phyloP scores from a whole-genome alignment of 257 asterid species.

The Solanum dulcamara region DNA sequence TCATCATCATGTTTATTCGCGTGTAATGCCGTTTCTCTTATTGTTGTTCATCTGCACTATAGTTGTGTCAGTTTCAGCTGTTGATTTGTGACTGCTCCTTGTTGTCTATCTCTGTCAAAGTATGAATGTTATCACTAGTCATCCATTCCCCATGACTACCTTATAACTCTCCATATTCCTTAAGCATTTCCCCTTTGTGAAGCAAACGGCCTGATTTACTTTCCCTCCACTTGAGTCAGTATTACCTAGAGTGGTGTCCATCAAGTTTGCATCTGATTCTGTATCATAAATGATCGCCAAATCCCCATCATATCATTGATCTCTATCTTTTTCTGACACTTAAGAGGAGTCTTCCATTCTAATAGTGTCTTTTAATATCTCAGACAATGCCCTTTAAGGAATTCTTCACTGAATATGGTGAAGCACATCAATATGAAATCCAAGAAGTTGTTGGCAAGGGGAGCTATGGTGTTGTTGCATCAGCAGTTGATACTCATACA shows the following conservation, averaged over 20 bases:
- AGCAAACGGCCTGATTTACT: neutral
- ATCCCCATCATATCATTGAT: neutral
- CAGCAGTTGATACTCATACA: constrained; percentile 93
- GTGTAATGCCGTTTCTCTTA: neutral
- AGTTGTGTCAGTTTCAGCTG: neutral
- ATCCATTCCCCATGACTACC: neutral
- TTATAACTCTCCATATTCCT: neutral
- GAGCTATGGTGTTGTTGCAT: constrained; percentile 93
- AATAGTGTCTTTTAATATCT: neutral
- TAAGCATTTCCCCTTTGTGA: neutral
- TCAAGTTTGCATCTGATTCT: neutral
- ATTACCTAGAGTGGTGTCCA: neutral
- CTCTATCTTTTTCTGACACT: neutral
- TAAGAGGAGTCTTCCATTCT: neutral
- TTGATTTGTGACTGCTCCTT: neutral
- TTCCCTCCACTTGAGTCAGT: neutral
- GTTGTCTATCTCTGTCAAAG: neutral
- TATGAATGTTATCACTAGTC: neutral
- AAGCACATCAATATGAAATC: constrained; percentile 76
- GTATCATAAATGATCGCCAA: neutral
- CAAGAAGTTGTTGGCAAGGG: constrained; percentile 98
- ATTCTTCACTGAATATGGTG: constrained; percentile 93
- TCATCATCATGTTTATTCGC: neutral
- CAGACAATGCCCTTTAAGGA: constrained; percentile 74
- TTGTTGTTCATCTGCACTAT: neutral